Percentiles rank a stretch among this genome's conserved stretches.
These are phyloP conservation scores for Lactarius quietus DNA, from an alignment of 768 basidiomycete species.

Conservation along the genomic window DNA sequence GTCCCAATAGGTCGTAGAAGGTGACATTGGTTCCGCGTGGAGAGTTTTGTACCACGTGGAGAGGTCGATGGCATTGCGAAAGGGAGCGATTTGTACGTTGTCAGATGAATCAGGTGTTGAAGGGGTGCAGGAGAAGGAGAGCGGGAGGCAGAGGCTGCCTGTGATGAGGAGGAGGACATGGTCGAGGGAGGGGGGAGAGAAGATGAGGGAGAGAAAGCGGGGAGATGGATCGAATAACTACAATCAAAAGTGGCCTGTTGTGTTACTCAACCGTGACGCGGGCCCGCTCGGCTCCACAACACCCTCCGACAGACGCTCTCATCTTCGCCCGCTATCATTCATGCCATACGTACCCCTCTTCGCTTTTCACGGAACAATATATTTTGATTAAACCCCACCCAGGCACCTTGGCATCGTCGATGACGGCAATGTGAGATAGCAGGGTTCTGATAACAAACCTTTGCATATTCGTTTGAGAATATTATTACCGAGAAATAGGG, in stretches of 20 bases:
- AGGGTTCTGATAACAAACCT: not conserved
- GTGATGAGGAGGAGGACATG: slow-evolving; percentile 55
- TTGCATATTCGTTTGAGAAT: not conserved
- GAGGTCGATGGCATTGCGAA: slow-evolving; percentile 51
- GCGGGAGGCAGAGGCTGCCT: slow-evolving; percentile 52
- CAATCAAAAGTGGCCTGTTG: not conserved
- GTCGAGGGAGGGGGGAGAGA: slow-evolving; percentile 19
- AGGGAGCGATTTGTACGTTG: slow-evolving; percentile 44
- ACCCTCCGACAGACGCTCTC: slow-evolving; percentile 5
- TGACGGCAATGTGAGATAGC: no score
- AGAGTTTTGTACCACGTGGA: slow-evolving; percentile 57
- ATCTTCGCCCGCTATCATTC: no score
- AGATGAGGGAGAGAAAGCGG: not conserved
- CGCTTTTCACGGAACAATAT: not conserved
- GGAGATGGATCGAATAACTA: not conserved
- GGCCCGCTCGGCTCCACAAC: slow-evolving; percentile 15
- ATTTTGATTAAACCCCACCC: not conserved
- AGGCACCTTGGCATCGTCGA: not conserved
- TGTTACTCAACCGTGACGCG: not conserved
- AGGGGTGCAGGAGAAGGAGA: slow-evolving; percentile 68
- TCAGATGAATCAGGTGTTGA: slow-evolving; percentile 64
- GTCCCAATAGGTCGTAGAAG: slow-evolving; percentile 42
- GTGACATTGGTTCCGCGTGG: slow-evolving; percentile 39
- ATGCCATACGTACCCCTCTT: slow-evolving; percentile 1
- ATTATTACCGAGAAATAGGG: not conserved